Evolutionary conservation across 2,329 filamentous ascomycete genomes (phyloP).

Genomic region (Microcera coccophila): DNA sequence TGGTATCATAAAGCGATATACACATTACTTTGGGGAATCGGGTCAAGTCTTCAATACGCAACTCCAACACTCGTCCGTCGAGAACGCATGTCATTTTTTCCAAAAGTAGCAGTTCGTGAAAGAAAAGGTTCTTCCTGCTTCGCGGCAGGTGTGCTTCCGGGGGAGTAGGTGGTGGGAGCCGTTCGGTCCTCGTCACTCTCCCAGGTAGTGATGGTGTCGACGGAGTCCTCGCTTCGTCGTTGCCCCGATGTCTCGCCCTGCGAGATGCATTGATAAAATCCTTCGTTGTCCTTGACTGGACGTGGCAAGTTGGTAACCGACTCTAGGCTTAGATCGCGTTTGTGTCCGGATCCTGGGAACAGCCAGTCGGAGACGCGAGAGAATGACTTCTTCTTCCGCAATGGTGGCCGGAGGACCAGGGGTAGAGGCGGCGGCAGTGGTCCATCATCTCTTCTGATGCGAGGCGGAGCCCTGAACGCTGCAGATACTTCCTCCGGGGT

Average conservation of each 20-base stretch:
- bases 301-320: slow-evolving; percentile 54
- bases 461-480: slow-evolving; percentile 24
- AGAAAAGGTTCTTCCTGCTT: slow-evolving; percentile 38
- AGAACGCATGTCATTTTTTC: slow-evolving; percentile 18
- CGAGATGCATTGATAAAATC: slow-evolving; percentile 56
- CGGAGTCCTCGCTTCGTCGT: slow-evolving; percentile 42
- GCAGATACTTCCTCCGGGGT: slow-evolving; percentile 29
- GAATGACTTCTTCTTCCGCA: slow-evolving; percentile 65
- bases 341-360: slow-evolving; percentile 40
- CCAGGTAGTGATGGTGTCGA: slow-evolving; percentile 49
- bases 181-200: slow-evolving; percentile 44
- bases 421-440: slow-evolving; percentile 54
- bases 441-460: slow-evolving; percentile 30
- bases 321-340: slow-evolving; percentile 42
- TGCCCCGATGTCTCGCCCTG: slow-evolving; percentile 29
- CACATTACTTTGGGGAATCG: slow-evolving; percentile 11
- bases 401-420: slow-evolving; percentile 54
- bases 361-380: slow-evolving; percentile 59
- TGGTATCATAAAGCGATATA: slow-evolving; percentile 25
- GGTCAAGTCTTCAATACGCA: slow-evolving; percentile 26
- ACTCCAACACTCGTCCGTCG: slow-evolving; percentile 25
- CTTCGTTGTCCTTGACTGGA: slow-evolving; percentile 49
- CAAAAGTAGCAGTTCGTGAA: slow-evolving; percentile 32
- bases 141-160: slow-evolving; percentile 41
- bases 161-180: slow-evolving; percentile 47